Base-by-base conservation (phyloP, 2,329 filamentous ascomycete genomes). In the Colletotrichum godetiae region DNA sequence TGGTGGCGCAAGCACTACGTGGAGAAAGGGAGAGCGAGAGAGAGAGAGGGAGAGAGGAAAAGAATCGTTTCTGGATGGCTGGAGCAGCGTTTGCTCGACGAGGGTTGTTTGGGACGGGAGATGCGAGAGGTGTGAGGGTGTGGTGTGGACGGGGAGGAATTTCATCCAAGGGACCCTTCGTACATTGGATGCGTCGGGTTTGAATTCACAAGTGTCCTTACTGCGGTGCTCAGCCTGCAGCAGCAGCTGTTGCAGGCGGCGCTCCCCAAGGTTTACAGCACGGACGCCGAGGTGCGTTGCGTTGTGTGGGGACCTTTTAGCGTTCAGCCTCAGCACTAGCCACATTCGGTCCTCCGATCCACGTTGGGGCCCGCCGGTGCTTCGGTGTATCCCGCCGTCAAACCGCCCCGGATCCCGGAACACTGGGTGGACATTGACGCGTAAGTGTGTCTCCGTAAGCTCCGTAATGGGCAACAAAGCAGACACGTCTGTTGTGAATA, bases 171-270 rank as follows among this genome's bases (percentile, higher is more conserved):
- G 56, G 68, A 66, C 67, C 59, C 69, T 59, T 53, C 37, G 53
- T 59, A 63, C 64, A 42, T 46, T 19, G 22, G 10, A 27, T 13
- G 27, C n/a, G 2, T 0, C 37, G 37, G 37, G 37, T 42, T 59
- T 15, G 42, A 68, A 24, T 68, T 62, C 57, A 72, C 65, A 72
- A 46, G 69, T 72, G 69, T 72, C 69, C 71, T 73, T 60, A 53
- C 60, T 52, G 35, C 12, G 29, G n/a, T 22, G 12, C 49, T 33
- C 29, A 49, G 67, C 37, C 37, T 42, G 37, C 37, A 19, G 37
- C 13, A 42, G 37, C 60, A 56, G 70, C 60, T 60, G 70, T 71
- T 66, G 46, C 61, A 67, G 33, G 42, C n/a, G 8, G 24, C 15
- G 27, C 27, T 27, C 24, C 57, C 52, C 12, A 55, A 55, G 22